Evolutionary conservation across 208 protist genomes (phyloP).

Genomic region (Zelonia costaricensis): DNA sequence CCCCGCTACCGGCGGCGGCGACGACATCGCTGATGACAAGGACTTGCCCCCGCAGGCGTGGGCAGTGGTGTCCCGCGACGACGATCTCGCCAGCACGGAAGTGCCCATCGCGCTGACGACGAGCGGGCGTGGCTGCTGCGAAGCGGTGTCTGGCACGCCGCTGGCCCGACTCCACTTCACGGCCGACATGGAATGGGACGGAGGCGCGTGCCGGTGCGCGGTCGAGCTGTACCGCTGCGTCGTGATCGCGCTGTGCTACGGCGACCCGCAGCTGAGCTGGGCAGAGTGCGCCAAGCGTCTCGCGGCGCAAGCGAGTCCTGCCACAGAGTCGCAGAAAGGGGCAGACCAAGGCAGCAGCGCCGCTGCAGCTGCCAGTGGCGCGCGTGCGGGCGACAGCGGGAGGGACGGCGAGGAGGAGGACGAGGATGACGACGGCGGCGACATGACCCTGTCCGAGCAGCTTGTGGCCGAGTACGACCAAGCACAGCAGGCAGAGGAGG

Average conservation of each 20-base stretch:
- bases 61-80: constrained; percentile 23
- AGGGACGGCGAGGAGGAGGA: constrained; percentile 11
- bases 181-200: constrained; percentile 39
- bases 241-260: constrained; percentile 39
- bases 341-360: neutral
- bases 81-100: constrained; percentile 6
- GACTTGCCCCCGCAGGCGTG: neutral
- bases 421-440: constrained; percentile 16
- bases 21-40: neutral
- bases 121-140: constrained; percentile 33
- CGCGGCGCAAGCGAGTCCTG: neutral
- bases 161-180: constrained; percentile 44
- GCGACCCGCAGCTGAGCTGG: constrained; percentile 21
- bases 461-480: constrained; percentile 74
- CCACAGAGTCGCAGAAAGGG: neutral
- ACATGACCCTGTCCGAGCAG: constrained; percentile 56
- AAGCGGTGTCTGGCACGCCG: constrained; percentile 41
- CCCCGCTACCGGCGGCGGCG: neutral
- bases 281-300: constrained; percentile 11
- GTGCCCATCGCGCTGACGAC: constrained; percentile 13
- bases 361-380: neutral
- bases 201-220: constrained; percentile 42
- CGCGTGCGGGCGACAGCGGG: no score
- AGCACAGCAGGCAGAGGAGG: constrained; percentile 44
- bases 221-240: constrained; percentile 75